These are phyloP conservation scores for Sindora glabra DNA, from an alignment of 306 rosid genomes.

Conservation along the genomic window DNA sequence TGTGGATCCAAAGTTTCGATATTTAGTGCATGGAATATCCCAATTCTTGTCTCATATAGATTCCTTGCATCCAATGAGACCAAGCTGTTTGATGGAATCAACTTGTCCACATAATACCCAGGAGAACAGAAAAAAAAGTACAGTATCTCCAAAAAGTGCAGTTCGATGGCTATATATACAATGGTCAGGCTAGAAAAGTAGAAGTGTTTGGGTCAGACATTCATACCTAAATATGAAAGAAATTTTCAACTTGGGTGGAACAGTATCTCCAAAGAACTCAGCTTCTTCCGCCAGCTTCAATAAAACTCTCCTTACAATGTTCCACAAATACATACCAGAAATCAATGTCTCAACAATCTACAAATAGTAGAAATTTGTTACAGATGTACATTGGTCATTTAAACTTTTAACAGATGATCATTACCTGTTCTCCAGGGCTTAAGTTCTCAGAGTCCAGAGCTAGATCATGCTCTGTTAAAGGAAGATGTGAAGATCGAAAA, in stretches of 20 bases:
- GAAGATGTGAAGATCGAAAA: conserved; percentile 83
- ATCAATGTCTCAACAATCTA: conserved; percentile 88
- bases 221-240: conserved; percentile 76
- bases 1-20: conserved; percentile 73
- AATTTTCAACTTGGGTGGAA: conserved; percentile 67
- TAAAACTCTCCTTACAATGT: conserved; percentile 75
- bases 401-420: neutral
- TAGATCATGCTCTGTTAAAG: conserved; percentile 75
- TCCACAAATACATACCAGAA: conserved; percentile 98
- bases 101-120: conserved; percentile 36
- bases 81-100: conserved; percentile 16
- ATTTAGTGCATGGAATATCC: conserved; percentile 66
- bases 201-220: neutral
- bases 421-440: conserved; percentile 97
- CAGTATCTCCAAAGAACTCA: conserved; percentile 70
- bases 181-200: neutral
- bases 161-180: neutral
- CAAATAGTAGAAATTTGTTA: conserved; percentile 20
- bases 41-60: conserved; percentile 94
- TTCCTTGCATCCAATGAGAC: conserved; percentile 84
- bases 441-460: conserved; percentile 70
- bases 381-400: neutral
- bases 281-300: conserved; percentile 87
- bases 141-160: neutral
- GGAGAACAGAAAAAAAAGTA: too few species aligned